phyloP scores from a whole-genome alignment of 2,329 filamentous ascomycete genomes.

The Nakataea oryzae region DNA sequence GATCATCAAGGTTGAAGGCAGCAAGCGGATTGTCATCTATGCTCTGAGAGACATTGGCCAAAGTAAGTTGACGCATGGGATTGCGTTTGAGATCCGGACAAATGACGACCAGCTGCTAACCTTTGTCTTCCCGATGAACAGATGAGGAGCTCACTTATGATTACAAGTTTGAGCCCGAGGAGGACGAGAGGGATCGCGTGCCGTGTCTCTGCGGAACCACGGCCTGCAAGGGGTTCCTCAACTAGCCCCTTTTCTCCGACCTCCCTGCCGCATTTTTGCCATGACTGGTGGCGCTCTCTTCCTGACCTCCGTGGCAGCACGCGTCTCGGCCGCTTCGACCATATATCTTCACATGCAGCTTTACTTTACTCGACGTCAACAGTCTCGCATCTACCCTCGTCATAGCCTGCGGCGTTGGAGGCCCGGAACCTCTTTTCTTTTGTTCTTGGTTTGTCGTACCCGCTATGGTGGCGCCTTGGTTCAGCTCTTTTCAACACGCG shows the following conservation, averaged over 20 bases:
- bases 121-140: conserved; percentile 24
- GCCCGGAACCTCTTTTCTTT: background rate
- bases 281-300: background rate
- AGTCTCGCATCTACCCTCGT: background rate
- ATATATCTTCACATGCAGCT: background rate
- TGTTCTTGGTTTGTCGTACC: background rate
- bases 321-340: background rate
- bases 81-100: background rate
- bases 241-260: conserved; percentile 40
- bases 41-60: conserved; percentile 87
- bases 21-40: conserved; percentile 98
- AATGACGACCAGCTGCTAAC: conserved; percentile 6
- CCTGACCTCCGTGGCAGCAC: background rate
- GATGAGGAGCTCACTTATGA: conserved; percentile 99
- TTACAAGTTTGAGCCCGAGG: conserved; percentile 98
- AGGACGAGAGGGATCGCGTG: conserved; percentile 88
- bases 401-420: background rate
- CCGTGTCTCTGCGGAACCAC: conserved; percentile 94
- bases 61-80: conserved; percentile 54
- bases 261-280: background rate
- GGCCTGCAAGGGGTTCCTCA: conserved; percentile 97
- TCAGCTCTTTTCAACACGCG: background rate
- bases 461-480: background rate
- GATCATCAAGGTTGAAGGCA: conserved; percentile 97
- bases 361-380: background rate